Base-by-base conservation (phyloP, 768 basidiomycete species). In the Boletus insuetus region DNA sequence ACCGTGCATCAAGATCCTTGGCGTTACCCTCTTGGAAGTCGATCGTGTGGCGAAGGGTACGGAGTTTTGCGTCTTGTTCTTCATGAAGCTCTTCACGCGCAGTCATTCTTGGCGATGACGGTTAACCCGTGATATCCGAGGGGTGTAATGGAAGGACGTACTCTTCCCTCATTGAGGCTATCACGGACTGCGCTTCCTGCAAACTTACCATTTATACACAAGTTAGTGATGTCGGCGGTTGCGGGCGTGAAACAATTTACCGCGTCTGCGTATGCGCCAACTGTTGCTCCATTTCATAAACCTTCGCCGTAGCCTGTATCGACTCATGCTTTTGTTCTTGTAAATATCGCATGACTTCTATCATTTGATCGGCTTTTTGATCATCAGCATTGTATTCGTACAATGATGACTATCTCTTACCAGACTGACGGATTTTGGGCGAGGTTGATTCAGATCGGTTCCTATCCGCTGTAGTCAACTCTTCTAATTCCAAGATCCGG, bases 401-500 rank as follows among this genome's bases (percentile, higher is more conserved):
- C 29, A 26, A 49, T 34, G 44, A 24, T 29, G n/a, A 43, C 19
- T 0, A 14, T 20, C 29, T 20, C 67, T 51, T 49, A 70, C 69
- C 56, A 3, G 71, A 58, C 45, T 72, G 66, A 34, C 53, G 58
- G 39, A 70, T 59, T 29, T 65, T 60, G 31, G 63, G 50, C 3
- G 62, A 45, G 31, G 59, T 60, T 26, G 58, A 58, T 40, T 69
- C 58, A 20, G 60, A 55, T 44, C 51, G 58, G 37, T 65, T 59
- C 55, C 39, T 67, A 31, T 73, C 69, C 26, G 51, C 55, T 32
- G 40, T 54, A 49, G 49, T 46, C 40, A 46, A 50, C 6, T 49
- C 60, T 58, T 79, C 78, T 8, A 79, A 63, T 29, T 79, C 77
- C 6, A 61, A 45, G 14, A 75, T 61, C 11, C 74, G 75, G 39